Percentiles rank a stretch among this genome's conserved stretches.
These are phyloP conservation scores for Trichoderma atroviride DNA, from an alignment of 2,329 filamentous ascomycete genomes.

Conservation along the genomic window DNA sequence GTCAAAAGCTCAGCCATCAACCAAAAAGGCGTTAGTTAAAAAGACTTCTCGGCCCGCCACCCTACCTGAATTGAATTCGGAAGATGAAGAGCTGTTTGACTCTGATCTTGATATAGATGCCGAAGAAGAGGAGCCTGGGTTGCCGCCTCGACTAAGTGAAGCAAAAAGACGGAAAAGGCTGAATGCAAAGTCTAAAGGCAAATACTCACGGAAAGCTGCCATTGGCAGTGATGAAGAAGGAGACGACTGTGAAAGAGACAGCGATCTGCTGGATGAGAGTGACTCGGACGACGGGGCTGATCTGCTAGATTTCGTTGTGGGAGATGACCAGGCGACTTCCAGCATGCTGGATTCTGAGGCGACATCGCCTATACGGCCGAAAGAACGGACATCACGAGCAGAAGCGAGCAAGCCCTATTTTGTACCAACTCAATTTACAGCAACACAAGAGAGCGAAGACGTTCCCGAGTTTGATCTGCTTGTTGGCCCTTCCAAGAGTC, in stretches of 20 bases:
- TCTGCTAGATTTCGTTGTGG: constrained; percentile 60
- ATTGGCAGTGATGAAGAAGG: constrained; percentile 52
- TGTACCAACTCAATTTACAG: constrained; percentile 43
- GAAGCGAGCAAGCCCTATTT: constrained; percentile 40
- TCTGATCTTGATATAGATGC: constrained; percentile 19
- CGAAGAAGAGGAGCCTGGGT: constrained; percentile 27
- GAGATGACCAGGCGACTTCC: constrained; percentile 48
- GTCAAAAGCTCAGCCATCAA: not conserved
- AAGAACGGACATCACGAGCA: constrained; percentile 29
- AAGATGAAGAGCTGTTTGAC: constrained; percentile 31
- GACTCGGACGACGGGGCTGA: constrained; percentile 54
- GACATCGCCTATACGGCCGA: constrained; percentile 34
- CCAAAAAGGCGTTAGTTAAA: not conserved
- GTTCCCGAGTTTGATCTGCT: constrained; percentile 42
- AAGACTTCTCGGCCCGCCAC: not conserved
- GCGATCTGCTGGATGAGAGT: constrained; percentile 50
- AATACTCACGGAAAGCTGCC: constrained; percentile 34
- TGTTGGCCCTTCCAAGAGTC: constrained; percentile 22
- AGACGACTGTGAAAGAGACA: constrained; percentile 55
- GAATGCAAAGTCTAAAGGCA: constrained; percentile 32
- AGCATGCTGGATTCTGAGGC: constrained; percentile 41
- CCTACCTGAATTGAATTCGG: constrained; percentile 10
- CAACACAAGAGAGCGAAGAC: constrained; percentile 47
- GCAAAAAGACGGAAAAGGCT: constrained; percentile 30
- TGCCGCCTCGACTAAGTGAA: constrained; percentile 15